Evolutionary conservation across 176 grass and related monocot species (phyloP), one percentile per base, ranked within the genome.

Genomic region (Triticum urartu): DNA sequence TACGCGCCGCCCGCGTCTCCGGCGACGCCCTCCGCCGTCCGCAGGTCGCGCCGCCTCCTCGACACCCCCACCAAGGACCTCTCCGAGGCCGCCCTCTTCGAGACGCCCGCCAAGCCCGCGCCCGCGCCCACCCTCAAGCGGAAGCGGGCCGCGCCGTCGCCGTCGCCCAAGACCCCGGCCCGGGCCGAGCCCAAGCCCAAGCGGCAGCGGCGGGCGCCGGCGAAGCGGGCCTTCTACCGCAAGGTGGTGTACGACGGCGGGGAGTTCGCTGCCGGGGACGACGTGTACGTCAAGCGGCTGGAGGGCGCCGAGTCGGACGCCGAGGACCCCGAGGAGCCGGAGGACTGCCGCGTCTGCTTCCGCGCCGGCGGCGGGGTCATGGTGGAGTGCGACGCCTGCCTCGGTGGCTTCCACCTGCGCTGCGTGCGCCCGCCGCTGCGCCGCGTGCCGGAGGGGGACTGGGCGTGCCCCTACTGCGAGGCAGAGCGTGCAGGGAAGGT

Each of bases 371-470:
- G 87, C 40, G 84, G 81, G 26, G 84, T 95, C 45, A 94, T 98
- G 93, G 90, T 98, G 64, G 96, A 98, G 71, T 98, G 96, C 64
- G 96, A 98, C 21, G 90, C 88, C 9, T 98, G 96, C 84, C 92
- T 98, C 3, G 96, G 96, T 0, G 96, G 96, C 11, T 98, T 94
- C 50, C 96, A 98, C 80, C 92, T 98, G 36, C 77, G 78, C 22
- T 98, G 96, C 83, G 75, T 94, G 64, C 88, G 89, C 69, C 92
- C 96, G 33, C 96, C 92, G 15, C 71, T 98, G 4, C 94, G 89
- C 71, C 91, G 90, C 33, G 78, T 98, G 45, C 96, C 96, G 0
- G 96, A 98, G 84, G 96, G 88, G 68, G 90, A 95, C 62, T 98
- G 96, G 96, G 82, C 93, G 2, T 98, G 96, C 75, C 79, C 65